These are phyloP conservation scores for Trametes meyenii DNA, from an alignment of 768 basidiomycete species.

Conservation along the genomic window DNA sequence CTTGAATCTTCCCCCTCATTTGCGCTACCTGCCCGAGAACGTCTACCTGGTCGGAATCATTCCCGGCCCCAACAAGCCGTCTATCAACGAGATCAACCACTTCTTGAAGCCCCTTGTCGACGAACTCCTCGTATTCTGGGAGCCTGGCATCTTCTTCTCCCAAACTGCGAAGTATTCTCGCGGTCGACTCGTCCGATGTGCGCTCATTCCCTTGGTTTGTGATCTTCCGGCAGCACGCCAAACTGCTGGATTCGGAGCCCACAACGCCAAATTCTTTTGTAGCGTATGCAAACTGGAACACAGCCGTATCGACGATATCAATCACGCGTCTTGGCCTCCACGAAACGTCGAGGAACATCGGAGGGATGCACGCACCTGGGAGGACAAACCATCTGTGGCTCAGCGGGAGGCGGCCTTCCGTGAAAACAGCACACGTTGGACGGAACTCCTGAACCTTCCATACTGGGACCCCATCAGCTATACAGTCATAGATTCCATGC, in stretches of 20 bases:
- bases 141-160: constrained; percentile 34
- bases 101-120: constrained; percentile 41
- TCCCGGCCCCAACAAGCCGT: constrained; percentile 45
- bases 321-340: neutral
- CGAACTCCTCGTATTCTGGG: constrained; percentile 39
- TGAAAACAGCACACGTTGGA: constrained; percentile 21
- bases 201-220: constrained; percentile 38
- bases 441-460: constrained; percentile 36
- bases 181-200: constrained; percentile 35
- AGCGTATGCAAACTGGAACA: constrained; percentile 4
- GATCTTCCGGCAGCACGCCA: constrained; percentile 33
- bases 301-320: constrained; percentile 9
- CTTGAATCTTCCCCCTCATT: constrained; percentile 30
- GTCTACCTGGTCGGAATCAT: constrained; percentile 46
- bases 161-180: constrained; percentile 27
- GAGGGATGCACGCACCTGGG: neutral
- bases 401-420: constrained; percentile 8
- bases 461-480: constrained; percentile 42
- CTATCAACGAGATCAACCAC: constrained; percentile 40
- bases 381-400: neutral
- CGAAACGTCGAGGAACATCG: neutral
- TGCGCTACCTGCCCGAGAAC: constrained; percentile 33
- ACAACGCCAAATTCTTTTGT: constrained; percentile 12
- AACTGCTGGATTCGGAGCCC: neutral
- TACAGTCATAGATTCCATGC: constrained; percentile 43